Conservation (phyloP, 2,329 filamentous ascomycete species). For the Fusarium circinatum region DNA sequence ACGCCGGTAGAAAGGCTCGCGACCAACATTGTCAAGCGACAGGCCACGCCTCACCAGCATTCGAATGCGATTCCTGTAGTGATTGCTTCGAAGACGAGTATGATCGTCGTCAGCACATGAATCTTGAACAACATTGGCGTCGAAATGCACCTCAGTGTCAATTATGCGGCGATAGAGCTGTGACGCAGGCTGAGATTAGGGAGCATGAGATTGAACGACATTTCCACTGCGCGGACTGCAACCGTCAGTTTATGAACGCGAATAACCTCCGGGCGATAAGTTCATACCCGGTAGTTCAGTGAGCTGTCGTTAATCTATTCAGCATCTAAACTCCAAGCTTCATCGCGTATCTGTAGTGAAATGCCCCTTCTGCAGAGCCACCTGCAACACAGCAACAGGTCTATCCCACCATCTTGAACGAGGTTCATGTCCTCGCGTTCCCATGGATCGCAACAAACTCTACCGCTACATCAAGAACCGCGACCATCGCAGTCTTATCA, state of each 20-base stretch:
- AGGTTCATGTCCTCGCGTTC: conserved; percentile 60
- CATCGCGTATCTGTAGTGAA: conserved; percentile 48
- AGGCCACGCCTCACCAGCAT: background rate
- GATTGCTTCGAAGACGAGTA: background rate
- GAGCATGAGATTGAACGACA: conserved; percentile 47
- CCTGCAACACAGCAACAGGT: conserved; percentile 62
- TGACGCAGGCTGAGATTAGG: background rate
- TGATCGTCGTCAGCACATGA: background rate
- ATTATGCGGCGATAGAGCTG: conserved; percentile 35
- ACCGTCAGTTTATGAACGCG: conserved; percentile 45
- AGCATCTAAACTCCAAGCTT: conserved; percentile 65
- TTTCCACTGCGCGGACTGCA: conserved; percentile 48
- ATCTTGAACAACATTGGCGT: conserved; percentile 36
- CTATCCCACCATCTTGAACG: conserved; percentile 66
- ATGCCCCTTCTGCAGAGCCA: conserved; percentile 66
- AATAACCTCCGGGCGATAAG: conserved; percentile 34
- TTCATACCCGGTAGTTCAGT: accelerated
- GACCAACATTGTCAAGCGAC: background rate
- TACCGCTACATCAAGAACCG: conserved; percentile 56
- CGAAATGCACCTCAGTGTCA: conserved; percentile 36
- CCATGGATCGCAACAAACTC: conserved; percentile 61
- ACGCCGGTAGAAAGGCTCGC: background rate
- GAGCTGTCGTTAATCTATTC: background rate
- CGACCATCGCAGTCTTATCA: conserved; percentile 61
- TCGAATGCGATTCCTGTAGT: background rate